Evolutionary conservation across 129 eudicot species (phyloP), one percentile per base, ranked within the genome.

Genomic region (Tagetes erecta): DNA sequence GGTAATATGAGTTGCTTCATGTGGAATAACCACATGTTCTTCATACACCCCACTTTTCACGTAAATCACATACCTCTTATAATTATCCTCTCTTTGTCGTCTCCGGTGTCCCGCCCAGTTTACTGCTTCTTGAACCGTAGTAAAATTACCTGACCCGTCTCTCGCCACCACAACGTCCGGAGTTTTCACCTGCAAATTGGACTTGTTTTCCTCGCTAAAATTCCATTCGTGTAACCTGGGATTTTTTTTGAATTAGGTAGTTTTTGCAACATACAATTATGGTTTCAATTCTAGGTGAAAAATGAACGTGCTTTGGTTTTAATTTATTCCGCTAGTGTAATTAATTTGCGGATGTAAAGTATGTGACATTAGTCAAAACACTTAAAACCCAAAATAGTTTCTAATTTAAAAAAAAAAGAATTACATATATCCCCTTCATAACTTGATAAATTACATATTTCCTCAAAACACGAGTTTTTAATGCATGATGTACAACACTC

Each of bases 41-140:
- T 80, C 66, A 49, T 90, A 87, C 1, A 84, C 35, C 64, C 96
- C 96, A 0, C 89, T 84, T 68, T 85, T 90, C 8, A 90, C 91
- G 49, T 90, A 85, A 39, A 90, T 87, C 35, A 78, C 72, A 47
- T 71, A 87, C 64, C 86, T 79, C 50, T 38, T 4, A 8, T 42
- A 8, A n/a, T 11, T 20, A 55, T 20, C 27, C 27, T 20, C 27
- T 20, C 27, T 20, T 20, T 20, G 27, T 20, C 27, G 27, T 20
- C 6, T 45, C 38, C 80, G 37, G 31, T 36, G 4, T 11, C 50
- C 12, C 46, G 45, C 68, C 0, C 41, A 12, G 27, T 72, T 68
- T 38, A 79, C 42, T 53, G 78, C 83, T 37, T 65, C 64, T 79
- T 65, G 78, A 72, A 79, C 55, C 1, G 69, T 39, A 30, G 8